A percentile compares a stretch with the other conserved stretches of the same genome.
Evolutionary conservation across 441 rosid species (phyloP).

Genomic region (Theobroma grandiflorum): DNA sequence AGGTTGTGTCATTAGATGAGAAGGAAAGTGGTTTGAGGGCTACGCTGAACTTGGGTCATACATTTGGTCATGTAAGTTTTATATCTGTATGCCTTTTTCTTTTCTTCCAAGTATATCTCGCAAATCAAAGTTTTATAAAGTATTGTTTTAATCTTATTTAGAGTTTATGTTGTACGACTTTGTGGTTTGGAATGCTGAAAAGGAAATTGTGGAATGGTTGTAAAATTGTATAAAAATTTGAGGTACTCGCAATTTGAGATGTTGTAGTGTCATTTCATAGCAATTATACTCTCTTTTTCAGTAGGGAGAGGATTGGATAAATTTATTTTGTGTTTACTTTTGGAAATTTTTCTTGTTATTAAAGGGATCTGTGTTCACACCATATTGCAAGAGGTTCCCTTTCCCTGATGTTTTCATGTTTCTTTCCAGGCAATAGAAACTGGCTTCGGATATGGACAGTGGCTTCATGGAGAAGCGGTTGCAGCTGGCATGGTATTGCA

Average conservation of each 20-base stretch:
- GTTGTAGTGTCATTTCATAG: not conserved
- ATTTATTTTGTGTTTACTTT: not conserved
- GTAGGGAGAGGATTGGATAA: not conserved
- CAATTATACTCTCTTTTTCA: not conserved
- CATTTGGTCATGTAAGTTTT: constrained; percentile 93
- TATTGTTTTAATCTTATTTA: not conserved
- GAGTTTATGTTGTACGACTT: not conserved
- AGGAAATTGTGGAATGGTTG: not conserved
- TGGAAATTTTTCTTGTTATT: not conserved
- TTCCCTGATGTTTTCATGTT: constrained; percentile 7
- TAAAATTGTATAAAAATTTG: not conserved
- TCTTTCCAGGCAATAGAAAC: constrained; percentile 89
- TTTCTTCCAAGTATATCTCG: not conserved
- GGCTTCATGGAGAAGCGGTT: constrained; percentile 99
- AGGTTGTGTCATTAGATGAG: constrained; percentile 97
- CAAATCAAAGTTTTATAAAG: not conserved
- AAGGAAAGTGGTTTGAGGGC: constrained; percentile 95
- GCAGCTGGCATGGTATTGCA: constrained; percentile 86
- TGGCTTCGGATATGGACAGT: constrained; percentile 88
- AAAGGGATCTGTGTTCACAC: not conserved
- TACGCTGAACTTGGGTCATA: constrained; percentile 93
- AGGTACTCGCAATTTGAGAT: not conserved
- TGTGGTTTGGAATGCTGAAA: not conserved
- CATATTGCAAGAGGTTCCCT: not conserved
- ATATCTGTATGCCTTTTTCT: not conserved